These are phyloP conservation scores for Hyaloscypha bicolor DNA, from an alignment of 495 filamentous ascomycete species.

Conservation along the genomic window DNA sequence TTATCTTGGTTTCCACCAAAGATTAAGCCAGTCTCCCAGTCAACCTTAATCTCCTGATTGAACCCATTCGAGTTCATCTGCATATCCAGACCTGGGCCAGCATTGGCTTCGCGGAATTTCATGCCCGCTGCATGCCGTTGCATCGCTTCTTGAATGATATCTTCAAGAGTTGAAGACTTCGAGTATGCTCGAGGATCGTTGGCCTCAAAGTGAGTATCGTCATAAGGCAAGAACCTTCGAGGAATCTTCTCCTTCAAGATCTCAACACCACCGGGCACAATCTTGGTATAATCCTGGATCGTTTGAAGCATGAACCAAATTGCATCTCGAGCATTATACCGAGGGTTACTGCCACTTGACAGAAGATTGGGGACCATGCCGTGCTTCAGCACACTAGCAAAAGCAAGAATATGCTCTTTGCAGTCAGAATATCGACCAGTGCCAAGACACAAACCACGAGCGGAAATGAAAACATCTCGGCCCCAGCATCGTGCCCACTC, in stretches of 20 bases:
- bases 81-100: conserved; percentile 80
- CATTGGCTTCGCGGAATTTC: conserved; percentile 93
- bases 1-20: conserved; percentile 93
- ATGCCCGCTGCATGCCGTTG: conserved; percentile 89
- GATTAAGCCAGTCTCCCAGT: conserved; percentile 91
- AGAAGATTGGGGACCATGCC: conserved; percentile 98
- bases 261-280: conserved; percentile 76
- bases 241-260: conserved; percentile 77
- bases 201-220: conserved; percentile 86
- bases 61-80: conserved; percentile 96
- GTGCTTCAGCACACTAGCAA: conserved; percentile 95
- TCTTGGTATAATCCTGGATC: conserved; percentile 88
- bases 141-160: conserved; percentile 90
- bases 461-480: conserved; percentile 93
- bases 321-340: conserved; percentile 97
- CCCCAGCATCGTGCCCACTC: conserved; percentile 98
- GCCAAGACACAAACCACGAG: conserved; percentile 84
- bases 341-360: conserved; percentile 78
- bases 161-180: conserved; percentile 73
- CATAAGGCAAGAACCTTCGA: conserved; percentile 90
- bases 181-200: conserved; percentile 88
- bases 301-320: conserved; percentile 97
- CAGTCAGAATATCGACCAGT: conserved; percentile 88
- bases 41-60: conserved; percentile 83
- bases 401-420: conserved; percentile 91